phyloP scores from a whole-genome alignment of 495 filamentous ascomycete genomes.

The Halenospora varia region DNA sequence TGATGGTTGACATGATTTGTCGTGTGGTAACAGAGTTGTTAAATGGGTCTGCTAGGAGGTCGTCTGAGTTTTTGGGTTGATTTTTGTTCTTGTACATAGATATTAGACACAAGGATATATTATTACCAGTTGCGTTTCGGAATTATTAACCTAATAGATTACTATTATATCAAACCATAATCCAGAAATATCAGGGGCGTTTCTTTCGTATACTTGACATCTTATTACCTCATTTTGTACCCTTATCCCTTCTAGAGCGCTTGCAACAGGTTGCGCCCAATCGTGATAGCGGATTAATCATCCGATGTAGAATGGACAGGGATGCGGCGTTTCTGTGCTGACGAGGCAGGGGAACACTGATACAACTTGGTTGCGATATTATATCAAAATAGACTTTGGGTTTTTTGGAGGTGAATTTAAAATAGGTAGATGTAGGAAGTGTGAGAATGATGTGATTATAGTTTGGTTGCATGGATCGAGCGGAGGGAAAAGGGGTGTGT shows the following conservation, averaged over 20 bases:
- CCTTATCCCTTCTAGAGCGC: not conserved
- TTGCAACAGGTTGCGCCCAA: not conserved
- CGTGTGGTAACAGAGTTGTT: slow-evolving; percentile 14
- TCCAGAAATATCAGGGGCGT: not conserved
- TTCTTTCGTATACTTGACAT: not conserved
- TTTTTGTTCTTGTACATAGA: slow-evolving; percentile 1
- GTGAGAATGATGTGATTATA: not conserved
- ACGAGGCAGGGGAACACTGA: not conserved
- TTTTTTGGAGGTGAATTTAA: not conserved
- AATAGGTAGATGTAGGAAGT: not conserved
- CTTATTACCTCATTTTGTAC: not conserved
- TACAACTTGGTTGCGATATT: not conserved
- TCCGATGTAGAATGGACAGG: not conserved
- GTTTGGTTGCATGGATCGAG: not conserved
- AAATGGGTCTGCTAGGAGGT: slow-evolving; percentile 6
- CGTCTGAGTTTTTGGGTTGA: slow-evolving; percentile 7
- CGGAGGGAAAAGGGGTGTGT: not conserved
- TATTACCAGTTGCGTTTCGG: not conserved
- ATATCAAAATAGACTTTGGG: not conserved
- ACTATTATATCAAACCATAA: not conserved
- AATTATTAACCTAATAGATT: not conserved
- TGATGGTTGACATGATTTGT: slow-evolving; percentile 15
- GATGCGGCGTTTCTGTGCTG: not conserved
- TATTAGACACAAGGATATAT: not conserved
- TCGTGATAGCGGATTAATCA: not conserved